Evolutionary conservation across 441 rosid genomes (phyloP), one percentile per base, ranked within the genome.

Genomic region (Populus trichocarpa): DNA sequence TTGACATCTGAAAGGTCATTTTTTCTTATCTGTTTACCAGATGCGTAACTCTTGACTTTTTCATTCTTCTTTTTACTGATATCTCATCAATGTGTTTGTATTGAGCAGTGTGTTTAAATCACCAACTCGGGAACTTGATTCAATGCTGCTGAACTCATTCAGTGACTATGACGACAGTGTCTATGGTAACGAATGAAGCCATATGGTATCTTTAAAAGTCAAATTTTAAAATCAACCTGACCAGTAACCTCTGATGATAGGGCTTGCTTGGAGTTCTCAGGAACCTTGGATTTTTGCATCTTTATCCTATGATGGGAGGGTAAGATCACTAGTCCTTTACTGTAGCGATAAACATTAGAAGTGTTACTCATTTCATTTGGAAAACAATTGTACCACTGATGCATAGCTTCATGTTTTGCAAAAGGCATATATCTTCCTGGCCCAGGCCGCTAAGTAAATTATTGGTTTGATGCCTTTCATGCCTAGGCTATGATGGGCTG

Each of bases 261-360:
- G 93, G 74, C 91, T 96, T 82, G 88, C 97, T 75, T 94, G 98
- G 99, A 94, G 99, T 81, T 85, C 90, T 74, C 91, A 92, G 6
- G 98, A 96, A 81, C 97, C 97, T 75, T 93, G 90, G 97, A 83
- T 94, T 74, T 96, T 96, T 85, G 98, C 98, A 38, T 93, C 98
- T 23, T 76, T 96, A 74, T 96, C 99, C 33, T 96, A 92, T 69
- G 97, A 96, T 86, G 99, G 98, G 78, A 89, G 98, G 93, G 97
- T 93, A 87, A 88, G 93, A 76, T 67, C 73, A 64, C 16, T 40
- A 36, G 16, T 66, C 10, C 30, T 22, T 23, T 75, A 25, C 78
- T 8, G 35, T 14, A 25, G 9, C 9, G 35, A 33, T 28, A 78
- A 74, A 42, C 18, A 4, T 20, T 35, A 6, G n/a, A 30, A 57